Evolutionary conservation across 2,329 filamentous ascomycete genomes (phyloP), one percentile per base, ranked within the genome.

Genomic region (Sordariomycetes sp.): DNA sequence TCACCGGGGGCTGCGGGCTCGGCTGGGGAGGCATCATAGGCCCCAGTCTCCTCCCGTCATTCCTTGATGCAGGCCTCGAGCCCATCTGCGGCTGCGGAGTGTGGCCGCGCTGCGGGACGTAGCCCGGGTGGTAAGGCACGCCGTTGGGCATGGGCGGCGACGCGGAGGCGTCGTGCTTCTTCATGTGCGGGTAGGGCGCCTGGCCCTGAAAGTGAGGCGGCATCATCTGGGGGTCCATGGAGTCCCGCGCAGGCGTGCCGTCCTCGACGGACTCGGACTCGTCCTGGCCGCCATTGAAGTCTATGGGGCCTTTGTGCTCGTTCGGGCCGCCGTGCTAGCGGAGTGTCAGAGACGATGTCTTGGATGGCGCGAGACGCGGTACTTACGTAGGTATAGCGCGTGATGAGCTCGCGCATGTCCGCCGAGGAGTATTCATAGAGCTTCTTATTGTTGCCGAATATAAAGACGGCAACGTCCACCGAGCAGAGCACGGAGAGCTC

Each of bases 371-470:
- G 25, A 36, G 59, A 55, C 25, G 20, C 15, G 12, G 4, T 20
- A 82, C 90, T 66, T 76, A 96, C 92, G 72, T 91, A 96, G 82
- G 90, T 86, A 68, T 96, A 95, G 69, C 90, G 82, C 55, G 82
- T 81, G 63, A 99, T 84, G 54, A 95, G 88, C 62, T 96, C 90
- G 69, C 86, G 86, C 81, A 99, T 96, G 70, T 96, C 90, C 64
- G 84, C 79, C 20, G 92, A 97, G 13, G 91, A 97, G 71, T 96
- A 99, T 72, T 99, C 90, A 72, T 97, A 96, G 28, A 99, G 80
- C 75, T 97, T 97, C 80, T 97, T 99, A 73, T 99, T 99, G 74
- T 89, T 91, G 62, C 92, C 92, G 68, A 97, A 97, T 66, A 99
- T 96, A 70, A 99, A 94, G 67, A 99, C 94, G 48, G 94, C 94